A percentile compares a stretch with the other conserved stretches of the same genome.
Evolutionary conservation across 768 basidiomycete species (phyloP).

Genomic region (Suillus hirtellus): DNA sequence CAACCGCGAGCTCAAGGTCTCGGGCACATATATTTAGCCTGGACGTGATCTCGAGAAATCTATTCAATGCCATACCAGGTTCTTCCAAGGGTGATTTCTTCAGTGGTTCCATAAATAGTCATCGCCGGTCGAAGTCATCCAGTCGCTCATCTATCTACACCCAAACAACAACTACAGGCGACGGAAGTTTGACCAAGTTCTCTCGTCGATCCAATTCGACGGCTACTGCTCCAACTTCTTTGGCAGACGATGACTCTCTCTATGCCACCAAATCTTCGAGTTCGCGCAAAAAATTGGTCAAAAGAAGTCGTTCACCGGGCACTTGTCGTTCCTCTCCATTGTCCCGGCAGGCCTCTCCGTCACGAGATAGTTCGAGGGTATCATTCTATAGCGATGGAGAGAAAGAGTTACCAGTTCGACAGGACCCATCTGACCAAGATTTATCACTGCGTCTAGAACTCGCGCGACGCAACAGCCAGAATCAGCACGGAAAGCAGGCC

Average conservation of each 20-base stretch:
- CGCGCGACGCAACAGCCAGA: constrained; percentile 82
- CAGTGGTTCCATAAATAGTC: constrained; percentile 66
- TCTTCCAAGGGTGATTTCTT: constrained; percentile 76
- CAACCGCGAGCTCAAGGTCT: constrained; percentile 71
- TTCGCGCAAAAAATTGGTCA: constrained; percentile 49
- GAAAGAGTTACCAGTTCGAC: constrained; percentile 40
- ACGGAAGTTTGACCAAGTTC: constrained; percentile 70
- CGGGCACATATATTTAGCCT: constrained; percentile 85
- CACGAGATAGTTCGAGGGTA: constrained; percentile 41
- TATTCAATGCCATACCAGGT: constrained; percentile 74
- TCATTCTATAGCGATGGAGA: constrained; percentile 43
- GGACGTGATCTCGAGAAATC: constrained; percentile 86
- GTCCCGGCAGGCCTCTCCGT: constrained; percentile 37
- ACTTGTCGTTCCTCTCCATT: constrained; percentile 37
- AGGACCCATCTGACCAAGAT: constrained; percentile 75
- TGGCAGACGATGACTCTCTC: constrained; percentile 63
- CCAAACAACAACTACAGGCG: constrained; percentile 57
- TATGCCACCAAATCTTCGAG: constrained; percentile 44
- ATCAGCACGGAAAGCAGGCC: constrained; percentile 56
- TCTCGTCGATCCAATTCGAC: constrained; percentile 73
- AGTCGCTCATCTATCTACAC: constrained; percentile 77
- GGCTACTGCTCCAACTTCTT: constrained; percentile 59
- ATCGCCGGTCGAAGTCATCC: constrained; percentile 68
- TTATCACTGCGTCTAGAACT: constrained; percentile 76
- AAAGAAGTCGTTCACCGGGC: constrained; percentile 46